These are phyloP conservation scores for Pseudogymnoascus sp. DNA, from an alignment of 2,329 filamentous ascomycete genomes.

Conservation along the genomic window DNA sequence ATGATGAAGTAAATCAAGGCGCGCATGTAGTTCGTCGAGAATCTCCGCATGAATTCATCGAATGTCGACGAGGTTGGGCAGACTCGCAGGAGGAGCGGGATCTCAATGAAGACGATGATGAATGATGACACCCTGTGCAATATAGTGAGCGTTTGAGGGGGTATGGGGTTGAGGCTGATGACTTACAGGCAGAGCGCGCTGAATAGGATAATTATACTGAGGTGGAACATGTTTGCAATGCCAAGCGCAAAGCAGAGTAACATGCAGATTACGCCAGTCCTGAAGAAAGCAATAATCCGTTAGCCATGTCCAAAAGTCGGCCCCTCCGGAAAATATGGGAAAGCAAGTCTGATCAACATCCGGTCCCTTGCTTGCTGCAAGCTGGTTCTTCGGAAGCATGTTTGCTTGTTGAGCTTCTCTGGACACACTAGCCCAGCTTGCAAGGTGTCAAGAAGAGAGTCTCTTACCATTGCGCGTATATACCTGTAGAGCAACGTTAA, in stretches of 20 bases:
- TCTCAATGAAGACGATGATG: slow-evolving; percentile 75
- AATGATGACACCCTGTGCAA: slow-evolving; percentile 54
- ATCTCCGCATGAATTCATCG: slow-evolving; percentile 78
- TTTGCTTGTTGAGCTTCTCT: neutral
- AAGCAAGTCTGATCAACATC: neutral
- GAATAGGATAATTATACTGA: slow-evolving; percentile 36
- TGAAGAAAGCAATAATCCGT: slow-evolving; percentile 26
- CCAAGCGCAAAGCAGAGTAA: slow-evolving; percentile 62
- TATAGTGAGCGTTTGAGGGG: slow-evolving; percentile 10
- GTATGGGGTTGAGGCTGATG: neutral
- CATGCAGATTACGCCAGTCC: slow-evolving; percentile 63
- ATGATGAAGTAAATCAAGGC: slow-evolving; percentile 77
- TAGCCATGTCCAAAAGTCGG: neutral
- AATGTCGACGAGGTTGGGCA: slow-evolving; percentile 90
- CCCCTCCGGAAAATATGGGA: neutral
- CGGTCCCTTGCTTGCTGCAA: neutral
- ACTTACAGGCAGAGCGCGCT: slow-evolving; percentile 46
- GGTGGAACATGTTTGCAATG: slow-evolving; percentile 57
- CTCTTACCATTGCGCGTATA: slow-evolving; percentile 9
- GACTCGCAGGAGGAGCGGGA: slow-evolving; percentile 91
- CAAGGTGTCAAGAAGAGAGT: slow-evolving; percentile 7
- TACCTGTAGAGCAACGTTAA: slow-evolving; percentile 1
- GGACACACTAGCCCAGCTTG: neutral
- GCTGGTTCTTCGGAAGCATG: neutral
- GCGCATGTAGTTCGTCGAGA: slow-evolving; percentile 96